Evolutionary conservation across 805 yeast species (phyloP), one percentile per base, ranked within the genome.

Genomic region (Suhomyces kilbournensis): DNA sequence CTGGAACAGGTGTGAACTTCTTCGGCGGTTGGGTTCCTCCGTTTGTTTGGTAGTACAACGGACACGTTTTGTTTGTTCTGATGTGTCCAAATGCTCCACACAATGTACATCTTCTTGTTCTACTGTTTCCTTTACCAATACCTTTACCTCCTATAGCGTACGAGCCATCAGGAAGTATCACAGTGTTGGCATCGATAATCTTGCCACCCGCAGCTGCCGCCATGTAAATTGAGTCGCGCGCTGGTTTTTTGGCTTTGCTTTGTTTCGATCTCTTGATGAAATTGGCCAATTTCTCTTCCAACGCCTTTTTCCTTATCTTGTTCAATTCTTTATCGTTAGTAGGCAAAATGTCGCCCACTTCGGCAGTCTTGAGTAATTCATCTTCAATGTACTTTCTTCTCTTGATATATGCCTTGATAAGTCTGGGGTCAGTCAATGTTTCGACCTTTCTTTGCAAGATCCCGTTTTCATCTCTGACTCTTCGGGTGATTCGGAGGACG

Each of bases 71-170:
- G 66, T 90, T 91, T 2, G 99, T 93, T 66, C 94, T 81, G 56
- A 93, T 93, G 67, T 93, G 99, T 0, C 98, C 99, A 56, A 88
- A 79, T 10, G 93, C 94, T 20, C 98, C 98, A 77, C 99, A 93
- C 0, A 94, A 86, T 3, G 96, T 92, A 72, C 99, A 93, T 63
- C 90, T 83, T 66, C 99, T 77, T 7, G 87, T 85, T 4, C 83
- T 84, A 28, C 85, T 78, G 61, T 85, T 85, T 30, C 88, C 88
- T 61, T 86, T 86, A 28, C 89, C 90, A 42, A 81, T 81, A 22
- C 88, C 88, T 59, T 83, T 85, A n/a, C 85, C 88, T 34, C 82
- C 80, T 43, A 80, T 66, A 2, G 77, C 77, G 53, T 67, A 69
- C 10, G 76, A 68, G 0, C 78, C 78, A 56, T 74, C 77, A 1